Conservation (phyloP, 2,329 filamentous ascomycete genomes). For the Ophiostoma quercus region DNA sequence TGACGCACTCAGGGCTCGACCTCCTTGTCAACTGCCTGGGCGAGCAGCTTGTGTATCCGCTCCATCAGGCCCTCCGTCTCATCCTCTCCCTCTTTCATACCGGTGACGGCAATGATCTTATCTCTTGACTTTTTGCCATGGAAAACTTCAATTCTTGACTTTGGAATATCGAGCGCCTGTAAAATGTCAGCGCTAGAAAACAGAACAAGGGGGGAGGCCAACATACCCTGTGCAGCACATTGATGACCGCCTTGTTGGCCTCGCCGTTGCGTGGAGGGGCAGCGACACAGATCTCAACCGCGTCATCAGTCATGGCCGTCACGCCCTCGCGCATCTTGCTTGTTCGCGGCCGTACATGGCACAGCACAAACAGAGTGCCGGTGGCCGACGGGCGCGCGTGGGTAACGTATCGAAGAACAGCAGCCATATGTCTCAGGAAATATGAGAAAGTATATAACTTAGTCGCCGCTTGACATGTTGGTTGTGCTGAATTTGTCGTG, state of each 20-base stretch:
- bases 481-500: neutral
- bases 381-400: slow-evolving; percentile 43
- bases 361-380: slow-evolving; percentile 53
- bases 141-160: slow-evolving; percentile 57
- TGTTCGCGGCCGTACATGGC: slow-evolving; percentile 63
- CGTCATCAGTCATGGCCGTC: slow-evolving; percentile 48
- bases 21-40: slow-evolving; percentile 13
- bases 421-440: slow-evolving; percentile 16
- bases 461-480: neutral
- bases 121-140: slow-evolving; percentile 60
- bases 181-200: neutral
- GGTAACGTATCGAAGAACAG: slow-evolving; percentile 43
- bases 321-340: slow-evolving; percentile 59
- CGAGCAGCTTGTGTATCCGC: slow-evolving; percentile 21
- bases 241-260: slow-evolving; percentile 61
- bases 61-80: slow-evolving; percentile 19
- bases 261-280: slow-evolving; percentile 62
- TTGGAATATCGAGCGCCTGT: slow-evolving; percentile 55
- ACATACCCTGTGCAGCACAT: slow-evolving; percentile 55
- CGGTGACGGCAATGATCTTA: slow-evolving; percentile 51
- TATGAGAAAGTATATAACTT: neutral
- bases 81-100: slow-evolving; percentile 25
- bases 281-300: slow-evolving; percentile 60
- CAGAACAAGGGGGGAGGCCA: neutral
- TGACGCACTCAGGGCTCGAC: neutral